Percentiles rank a stretch among this genome's conserved stretches.
These are phyloP conservation scores for Piper betle DNA, from an alignment of 164 flowering plant genomes.

Conservation along the genomic window DNA sequence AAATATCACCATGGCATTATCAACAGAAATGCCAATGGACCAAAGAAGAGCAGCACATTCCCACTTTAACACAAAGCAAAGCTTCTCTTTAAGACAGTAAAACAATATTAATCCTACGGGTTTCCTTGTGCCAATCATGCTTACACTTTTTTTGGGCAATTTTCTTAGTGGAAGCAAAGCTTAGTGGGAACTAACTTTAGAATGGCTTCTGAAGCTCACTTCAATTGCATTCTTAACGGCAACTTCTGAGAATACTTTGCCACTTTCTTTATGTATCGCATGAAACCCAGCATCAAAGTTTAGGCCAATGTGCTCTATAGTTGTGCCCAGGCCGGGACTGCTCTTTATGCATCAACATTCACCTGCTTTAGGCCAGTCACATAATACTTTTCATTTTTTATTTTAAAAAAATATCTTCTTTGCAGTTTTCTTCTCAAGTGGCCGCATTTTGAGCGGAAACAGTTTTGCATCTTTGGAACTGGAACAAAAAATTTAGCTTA, in stretches of 20 bases:
- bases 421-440: too few species aligned
- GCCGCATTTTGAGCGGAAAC: too few species aligned
- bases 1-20: not conserved
- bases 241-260: not conserved
- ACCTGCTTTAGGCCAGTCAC: too few species aligned
- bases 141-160: not conserved
- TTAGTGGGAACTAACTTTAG: constrained; percentile 4
- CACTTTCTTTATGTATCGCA: too few species aligned
- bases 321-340: too few species aligned
- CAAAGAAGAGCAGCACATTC: not conserved
- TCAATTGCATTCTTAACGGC: not conserved
- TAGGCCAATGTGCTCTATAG: too few species aligned
- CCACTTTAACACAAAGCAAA: constrained; percentile 2
- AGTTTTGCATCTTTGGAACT: too few species aligned
- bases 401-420: too few species aligned
- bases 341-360: too few species aligned
- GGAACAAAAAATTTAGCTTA: too few species aligned
- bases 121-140: constrained; percentile 1
- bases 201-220: constrained; percentile 1
- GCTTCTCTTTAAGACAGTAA: not conserved
- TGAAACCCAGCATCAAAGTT: too few species aligned
- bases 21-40: not conserved
- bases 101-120: not conserved
- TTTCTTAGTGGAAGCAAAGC: not conserved
- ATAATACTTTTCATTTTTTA: too few species aligned